These are phyloP conservation scores for Tricholoma flavovirens DNA, from an alignment of 768 basidiomycete species.

Conservation along the genomic window DNA sequence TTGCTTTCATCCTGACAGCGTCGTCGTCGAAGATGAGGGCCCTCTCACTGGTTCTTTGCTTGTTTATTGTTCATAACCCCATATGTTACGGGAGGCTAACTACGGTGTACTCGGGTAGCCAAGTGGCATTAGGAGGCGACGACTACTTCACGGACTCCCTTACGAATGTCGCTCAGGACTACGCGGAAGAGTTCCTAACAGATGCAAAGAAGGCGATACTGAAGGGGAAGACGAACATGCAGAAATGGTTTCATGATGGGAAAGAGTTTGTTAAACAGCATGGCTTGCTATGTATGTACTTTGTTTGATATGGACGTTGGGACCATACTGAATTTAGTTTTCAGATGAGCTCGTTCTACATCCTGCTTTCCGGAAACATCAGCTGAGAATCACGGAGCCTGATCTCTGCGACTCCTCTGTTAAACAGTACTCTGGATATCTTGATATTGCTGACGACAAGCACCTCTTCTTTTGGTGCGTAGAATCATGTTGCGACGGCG, in stretches of 20 bases:
- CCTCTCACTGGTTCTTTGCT: conserved; percentile 7
- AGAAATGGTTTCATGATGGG: conserved; percentile 61
- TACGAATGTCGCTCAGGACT: conserved; percentile 6
- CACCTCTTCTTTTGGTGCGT: conserved; percentile 85
- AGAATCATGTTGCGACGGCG: not conserved
- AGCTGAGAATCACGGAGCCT: conserved; percentile 61
- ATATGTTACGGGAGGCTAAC: conserved; percentile 6
- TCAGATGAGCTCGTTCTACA: conserved; percentile 64
- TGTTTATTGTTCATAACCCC: conserved; percentile 2
- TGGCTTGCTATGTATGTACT: conserved; percentile 59
- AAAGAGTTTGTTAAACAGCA: conserved; percentile 66
- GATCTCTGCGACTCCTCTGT: conserved; percentile 75
- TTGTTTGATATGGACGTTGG: not conserved
- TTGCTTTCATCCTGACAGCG: too few relatives aligned
- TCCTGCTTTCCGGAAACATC: conserved; percentile 41
- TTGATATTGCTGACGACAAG: conserved; percentile 73
- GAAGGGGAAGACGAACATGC: conserved; percentile 41
- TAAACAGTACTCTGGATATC: conserved; percentile 77
- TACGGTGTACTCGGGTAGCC: conserved; percentile 21
- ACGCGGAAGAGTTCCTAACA: conserved; percentile 32
- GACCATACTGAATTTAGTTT: not conserved
- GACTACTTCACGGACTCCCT: conserved; percentile 15
- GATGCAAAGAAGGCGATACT: conserved; percentile 38
- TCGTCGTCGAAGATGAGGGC: conserved; percentile 11
- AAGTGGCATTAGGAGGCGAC: conserved; percentile 36